Evolutionary conservation across 2,329 filamentous ascomycete genomes (phyloP), one percentile per base, ranked within the genome.

Genomic region (Helotiales sp.): DNA sequence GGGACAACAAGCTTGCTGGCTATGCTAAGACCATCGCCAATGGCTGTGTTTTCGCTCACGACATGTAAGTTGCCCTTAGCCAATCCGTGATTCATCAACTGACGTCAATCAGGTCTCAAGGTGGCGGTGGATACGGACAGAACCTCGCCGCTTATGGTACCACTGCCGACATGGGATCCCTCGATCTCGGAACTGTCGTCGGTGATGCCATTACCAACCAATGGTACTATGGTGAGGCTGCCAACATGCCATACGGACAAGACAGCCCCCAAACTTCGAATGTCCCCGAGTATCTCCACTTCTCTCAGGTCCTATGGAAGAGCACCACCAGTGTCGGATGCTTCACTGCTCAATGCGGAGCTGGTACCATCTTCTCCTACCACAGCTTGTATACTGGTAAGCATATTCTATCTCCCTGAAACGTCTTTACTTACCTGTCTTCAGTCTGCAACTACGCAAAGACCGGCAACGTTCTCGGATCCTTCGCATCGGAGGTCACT

Each of bases 141-240:
- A 99, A 98, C 86, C 90, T 98, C 67, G 95, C 92, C 76, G 89
- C 90, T 72, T 84, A 79, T 77, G 85, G 80, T 57, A 79, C 79
- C 58, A 62, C 60, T 61, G 78, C 79, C 30, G 79, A 82, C 55
- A 78, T 82, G 26, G 73, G 64, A n/a, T 71, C 79, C 68, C 84
- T 89, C 72, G 84, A 87, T 68, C 76, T 79, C 1, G 78, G 81
- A n/a, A 80, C 79, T 68, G 85, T 89, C 55, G 83, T 92, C 70
- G 87, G 88, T 63, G 83, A 86, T 70, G 88, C 91, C 72, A 89
- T 95, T 77, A 92, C 89, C 75, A 86, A 95, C 78, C 84, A 90
- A 81, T 97, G 96, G 93, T 97, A 97, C 86, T 93, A 96, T 78
- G 87, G 86, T 75, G 93, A 97, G 80, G 84, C 84, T 66, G 75